Conservation (phyloP, 2,329 filamentous ascomycete genomes). For the Hirsutella minnesotensis region DNA sequence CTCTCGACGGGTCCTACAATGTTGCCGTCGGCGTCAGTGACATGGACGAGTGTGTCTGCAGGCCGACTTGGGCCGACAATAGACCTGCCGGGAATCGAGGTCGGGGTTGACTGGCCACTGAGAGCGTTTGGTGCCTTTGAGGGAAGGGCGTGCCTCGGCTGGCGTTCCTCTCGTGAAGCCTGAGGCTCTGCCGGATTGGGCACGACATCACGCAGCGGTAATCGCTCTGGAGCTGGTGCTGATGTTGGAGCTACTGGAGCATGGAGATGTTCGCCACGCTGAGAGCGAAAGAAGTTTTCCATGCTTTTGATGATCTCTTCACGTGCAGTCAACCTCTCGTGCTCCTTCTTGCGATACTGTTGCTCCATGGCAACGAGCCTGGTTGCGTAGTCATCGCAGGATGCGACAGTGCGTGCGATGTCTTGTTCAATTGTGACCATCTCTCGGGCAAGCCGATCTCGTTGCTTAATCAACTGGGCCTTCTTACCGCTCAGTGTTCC, state of each 20-base stretch:
- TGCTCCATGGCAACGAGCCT: constrained; percentile 20
- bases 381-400: constrained; percentile 19
- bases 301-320: constrained; percentile 17
- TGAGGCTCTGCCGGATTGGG: background rate
- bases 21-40: constrained; percentile 24
- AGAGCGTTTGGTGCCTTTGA: background rate
- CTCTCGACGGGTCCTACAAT: constrained; percentile 24
- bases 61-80: background rate
- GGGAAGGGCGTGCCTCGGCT: background rate
- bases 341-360: constrained; percentile 17
- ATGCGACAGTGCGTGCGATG: constrained; percentile 17
- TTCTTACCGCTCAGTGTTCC: constrained; percentile 16
- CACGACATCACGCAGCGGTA: background rate
- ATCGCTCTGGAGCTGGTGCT: constrained; percentile 2
- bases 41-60: constrained; percentile 16
- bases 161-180: background rate
- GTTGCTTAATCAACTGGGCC: constrained; percentile 15
- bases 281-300: constrained; percentile 20
- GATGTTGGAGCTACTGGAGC: constrained; percentile 1
- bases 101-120: constrained; percentile 1
- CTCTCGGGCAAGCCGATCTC: constrained; percentile 16
- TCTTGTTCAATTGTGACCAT: constrained; percentile 24
- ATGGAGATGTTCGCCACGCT: constrained; percentile 13
- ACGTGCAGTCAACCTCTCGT: constrained; percentile 14
- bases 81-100: background rate